Evolutionary conservation across 1,284 basidiomycete species (phyloP).

Genomic region (Cryptococcus floricola): DNA sequence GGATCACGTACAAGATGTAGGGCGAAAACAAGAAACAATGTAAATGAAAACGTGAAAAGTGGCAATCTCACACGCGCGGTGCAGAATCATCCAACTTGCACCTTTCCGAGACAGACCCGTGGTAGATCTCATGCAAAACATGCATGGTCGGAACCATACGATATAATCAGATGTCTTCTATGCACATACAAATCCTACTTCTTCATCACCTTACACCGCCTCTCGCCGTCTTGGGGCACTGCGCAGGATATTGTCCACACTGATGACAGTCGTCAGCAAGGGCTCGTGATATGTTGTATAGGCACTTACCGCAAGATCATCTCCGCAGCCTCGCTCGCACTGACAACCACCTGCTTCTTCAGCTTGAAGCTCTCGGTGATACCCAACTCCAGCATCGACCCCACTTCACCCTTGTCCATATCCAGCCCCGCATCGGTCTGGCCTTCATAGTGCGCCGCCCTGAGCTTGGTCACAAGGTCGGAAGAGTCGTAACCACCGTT

Average conservation of each 20-base stretch:
- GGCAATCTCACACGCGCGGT: no score
- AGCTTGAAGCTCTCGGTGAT: constrained; percentile 97
- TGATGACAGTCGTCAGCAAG: constrained; percentile 15
- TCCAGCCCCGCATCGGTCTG: constrained; percentile 81
- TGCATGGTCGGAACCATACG: no score
- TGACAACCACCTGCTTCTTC: constrained; percentile 89
- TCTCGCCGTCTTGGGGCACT: constrained; percentile 59
- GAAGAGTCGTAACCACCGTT: constrained; percentile 96
- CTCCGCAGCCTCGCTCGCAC: constrained; percentile 94
- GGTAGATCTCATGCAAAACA: no score
- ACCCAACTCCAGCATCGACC: constrained; percentile 82
- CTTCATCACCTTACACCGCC: constrained; percentile 22
- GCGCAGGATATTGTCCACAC: constrained; percentile 57
- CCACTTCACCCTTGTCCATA: constrained; percentile 79
- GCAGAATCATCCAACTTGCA: no score
- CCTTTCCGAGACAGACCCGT: no score
- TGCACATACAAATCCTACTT: not conserved
- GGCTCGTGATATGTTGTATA: not conserved
- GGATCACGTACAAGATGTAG: no score
- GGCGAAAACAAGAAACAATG: no score
- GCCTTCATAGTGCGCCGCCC: constrained; percentile 93
- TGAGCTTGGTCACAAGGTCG: constrained; percentile 84
- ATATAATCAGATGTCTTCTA: not conserved
- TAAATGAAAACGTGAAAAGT: no score
- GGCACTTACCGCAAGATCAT: constrained; percentile 87